These are phyloP conservation scores for Syzygium jambos DNA, from an alignment of 345 rosid species.

Conservation along the genomic window DNA sequence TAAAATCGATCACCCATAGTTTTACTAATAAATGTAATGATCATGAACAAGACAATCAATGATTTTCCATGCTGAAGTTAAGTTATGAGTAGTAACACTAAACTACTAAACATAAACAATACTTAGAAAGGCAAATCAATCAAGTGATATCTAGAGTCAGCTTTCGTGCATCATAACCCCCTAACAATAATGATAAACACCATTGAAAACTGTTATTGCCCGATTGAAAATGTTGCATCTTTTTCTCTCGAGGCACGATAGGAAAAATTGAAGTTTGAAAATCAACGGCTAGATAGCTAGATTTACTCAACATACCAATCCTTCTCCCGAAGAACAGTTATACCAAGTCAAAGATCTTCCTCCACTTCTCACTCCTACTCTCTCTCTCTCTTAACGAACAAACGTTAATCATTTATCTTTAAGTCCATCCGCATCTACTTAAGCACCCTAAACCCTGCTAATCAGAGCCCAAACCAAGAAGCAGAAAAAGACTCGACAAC, in stretches of 20 bases:
- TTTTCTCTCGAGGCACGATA: not conserved
- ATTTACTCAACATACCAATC: not conserved
- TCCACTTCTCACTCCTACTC: not conserved
- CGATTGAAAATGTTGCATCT: not conserved
- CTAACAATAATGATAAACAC: rapidly evolving
- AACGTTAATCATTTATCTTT: not conserved
- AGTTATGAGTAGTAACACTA: rapidly evolving
- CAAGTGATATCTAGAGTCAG: not conserved
- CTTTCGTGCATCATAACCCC: not conserved
- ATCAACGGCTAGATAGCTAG: not conserved
- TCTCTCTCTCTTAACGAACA: not conserved
- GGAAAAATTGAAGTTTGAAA: not conserved
- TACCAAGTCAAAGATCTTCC: not conserved
- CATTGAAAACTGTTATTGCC: not conserved
- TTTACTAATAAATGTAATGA: not conserved
- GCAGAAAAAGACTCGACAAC: not conserved
- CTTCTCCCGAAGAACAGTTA: not conserved
- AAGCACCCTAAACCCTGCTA: not conserved
- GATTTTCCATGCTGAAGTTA: not conserved
- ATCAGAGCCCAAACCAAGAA: not conserved
- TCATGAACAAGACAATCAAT: not conserved
- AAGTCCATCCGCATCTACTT: not conserved
- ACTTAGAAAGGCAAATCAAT: too few relatives aligned
- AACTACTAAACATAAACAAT: not conserved
- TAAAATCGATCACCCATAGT: too few relatives aligned